These are phyloP conservation scores for Scheffersomyces quercinus DNA, from an alignment of 1,139 yeast genomes.

Conservation along the genomic window DNA sequence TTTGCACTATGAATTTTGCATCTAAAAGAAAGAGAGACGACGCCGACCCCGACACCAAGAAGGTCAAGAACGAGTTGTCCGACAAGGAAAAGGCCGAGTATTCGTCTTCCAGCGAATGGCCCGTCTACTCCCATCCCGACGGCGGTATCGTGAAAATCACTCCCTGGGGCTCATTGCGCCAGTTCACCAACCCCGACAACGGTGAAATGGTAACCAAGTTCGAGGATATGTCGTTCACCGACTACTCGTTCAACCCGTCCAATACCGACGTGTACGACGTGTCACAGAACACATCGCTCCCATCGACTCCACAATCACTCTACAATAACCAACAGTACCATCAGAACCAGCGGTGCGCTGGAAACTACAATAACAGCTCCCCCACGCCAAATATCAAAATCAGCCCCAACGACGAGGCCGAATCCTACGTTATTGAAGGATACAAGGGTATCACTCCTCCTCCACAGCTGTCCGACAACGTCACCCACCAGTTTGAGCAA, in stretches of 20 bases:
- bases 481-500: constrained; percentile 20
- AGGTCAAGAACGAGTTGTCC: constrained; percentile 19
- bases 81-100: constrained; percentile 15
- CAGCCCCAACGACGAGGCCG: constrained; percentile 45
- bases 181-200: constrained; percentile 29
- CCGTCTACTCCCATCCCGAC: constrained; percentile 61
- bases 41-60: constrained; percentile 22
- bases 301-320: constrained; percentile 42
- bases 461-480: constrained; percentile 3
- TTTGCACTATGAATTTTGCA: constrained; percentile 14
- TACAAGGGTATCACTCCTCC: constrained; percentile 24
- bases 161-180: constrained; percentile 55
- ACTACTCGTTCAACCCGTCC: constrained; percentile 28
- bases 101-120: constrained; percentile 51
- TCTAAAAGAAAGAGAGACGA: constrained; percentile 31
- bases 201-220: constrained; percentile 44
- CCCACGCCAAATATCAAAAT: constrained; percentile 17
- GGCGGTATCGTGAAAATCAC: constrained; percentile 66
- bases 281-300: constrained; percentile 14
- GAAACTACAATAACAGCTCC: background rate
- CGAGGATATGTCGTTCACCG: constrained; percentile 44
- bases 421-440: constrained; percentile 42
- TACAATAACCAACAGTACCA: constrained; percentile 13
- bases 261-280: constrained; percentile 11
- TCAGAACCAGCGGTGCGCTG: constrained; percentile 1